These are phyloP conservation scores for Hyphodiscus hymeniophilus DNA, from an alignment of 495 filamentous ascomycete genomes.

Conservation along the genomic window DNA sequence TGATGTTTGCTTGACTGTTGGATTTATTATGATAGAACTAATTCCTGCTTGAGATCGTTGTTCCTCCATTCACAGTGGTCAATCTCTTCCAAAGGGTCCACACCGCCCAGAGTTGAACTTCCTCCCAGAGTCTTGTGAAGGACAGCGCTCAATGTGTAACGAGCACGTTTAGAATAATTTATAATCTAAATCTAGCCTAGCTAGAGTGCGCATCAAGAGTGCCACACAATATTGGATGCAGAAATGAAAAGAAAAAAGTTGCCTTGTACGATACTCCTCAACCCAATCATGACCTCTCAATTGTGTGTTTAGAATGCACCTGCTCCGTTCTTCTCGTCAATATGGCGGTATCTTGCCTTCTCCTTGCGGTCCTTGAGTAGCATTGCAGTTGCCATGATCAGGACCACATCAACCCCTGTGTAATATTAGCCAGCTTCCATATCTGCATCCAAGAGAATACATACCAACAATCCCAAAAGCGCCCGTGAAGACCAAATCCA, in stretches of 20 bases:
- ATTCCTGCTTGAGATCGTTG: no score
- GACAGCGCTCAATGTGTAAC: no score
- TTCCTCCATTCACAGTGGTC: no score
- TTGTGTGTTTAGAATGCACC: constrained; percentile 17
- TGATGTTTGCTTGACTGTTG: no score
- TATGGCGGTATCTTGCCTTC: constrained; percentile 57
- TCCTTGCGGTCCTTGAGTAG: constrained; percentile 67
- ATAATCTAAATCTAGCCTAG: neutral
- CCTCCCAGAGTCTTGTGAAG: no score
- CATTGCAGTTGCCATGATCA: constrained; percentile 59
- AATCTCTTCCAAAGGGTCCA: no score
- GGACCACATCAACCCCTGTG: constrained; percentile 24
- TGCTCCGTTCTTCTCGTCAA: constrained; percentile 60
- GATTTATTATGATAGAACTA: no score
- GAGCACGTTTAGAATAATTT: no score
- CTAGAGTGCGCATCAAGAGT: neutral
- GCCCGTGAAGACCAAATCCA: constrained; percentile 66
- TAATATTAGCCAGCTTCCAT: constrained; percentile 9
- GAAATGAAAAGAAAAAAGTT: neutral
- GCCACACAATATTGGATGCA: neutral
- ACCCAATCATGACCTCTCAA: neutral
- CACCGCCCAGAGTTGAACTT: no score
- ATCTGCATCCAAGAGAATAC: neutral
- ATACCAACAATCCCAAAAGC: constrained; percentile 64
- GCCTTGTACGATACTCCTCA: neutral